Base-by-base conservation (phyloP, 1,284 basidiomycete genomes). In the Vanrija sp. region DNA sequence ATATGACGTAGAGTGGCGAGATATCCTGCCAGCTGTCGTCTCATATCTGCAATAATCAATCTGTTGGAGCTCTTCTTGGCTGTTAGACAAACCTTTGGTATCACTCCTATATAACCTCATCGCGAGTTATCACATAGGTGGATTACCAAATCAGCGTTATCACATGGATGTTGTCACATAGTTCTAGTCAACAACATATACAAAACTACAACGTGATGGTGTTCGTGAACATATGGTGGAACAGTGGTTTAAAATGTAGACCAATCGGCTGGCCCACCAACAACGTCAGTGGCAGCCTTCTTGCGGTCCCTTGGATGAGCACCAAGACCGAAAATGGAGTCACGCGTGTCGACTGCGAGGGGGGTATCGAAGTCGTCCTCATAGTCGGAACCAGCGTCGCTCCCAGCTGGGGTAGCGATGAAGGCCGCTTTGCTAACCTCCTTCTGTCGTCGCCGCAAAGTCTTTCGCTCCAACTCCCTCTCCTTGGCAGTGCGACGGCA, bases 401-500 rank as follows among this genome's bases (percentile, higher is more conserved):
- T 61, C 54, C 59, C 62, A 23, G 21, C 43, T 3, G 61, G 54
- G 8, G 52, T 58, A 3, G 50, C 21, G 6, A 50, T 29, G 52
- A 58, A 23, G 51, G 42, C 12, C 47, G 55, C 12, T 58, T 12
- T 34, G 34, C 34, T 34, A 12, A 34, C 14, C 3, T 34, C 59
- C 19, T 61, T 51, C 10, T 69, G 52, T 46, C 65, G 58, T 38
- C 67, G 67, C 19, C 68, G 57, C 6, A 66, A 54, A 10, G 66
- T 62, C 12, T 60, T 48, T 10, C 67, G 59, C 52, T 65, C 60
- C 21, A 62, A 43, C 60, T 69, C 60, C 52, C 65, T 65, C 49
- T 67, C 65, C 39, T 60, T 60, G 16, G 64, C 65, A 29, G 38
- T 47, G 8, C 69, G 59, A 9, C 64, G 60, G 28, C 64, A 66